Evolutionary conservation across 306 rosid species (phyloP).

Genomic region (Vigna angularis): DNA sequence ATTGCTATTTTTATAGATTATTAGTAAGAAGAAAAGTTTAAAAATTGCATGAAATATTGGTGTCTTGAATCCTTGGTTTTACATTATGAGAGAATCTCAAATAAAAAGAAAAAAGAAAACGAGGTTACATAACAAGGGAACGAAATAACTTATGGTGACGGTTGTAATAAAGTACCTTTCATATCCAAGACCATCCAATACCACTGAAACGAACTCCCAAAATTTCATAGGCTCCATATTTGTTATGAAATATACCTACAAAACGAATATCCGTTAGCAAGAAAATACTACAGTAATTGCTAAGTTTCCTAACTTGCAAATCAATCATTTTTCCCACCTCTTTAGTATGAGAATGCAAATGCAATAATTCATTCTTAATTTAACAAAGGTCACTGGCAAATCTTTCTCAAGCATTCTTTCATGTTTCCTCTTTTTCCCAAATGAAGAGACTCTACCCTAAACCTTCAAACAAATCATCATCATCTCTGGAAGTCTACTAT

Average conservation of each 20-base stretch:
- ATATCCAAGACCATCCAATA: conserved; percentile 93
- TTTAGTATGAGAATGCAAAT: conserved; percentile 14
- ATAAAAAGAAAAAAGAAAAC: conserved; percentile 3
- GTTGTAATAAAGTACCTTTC: conserved; percentile 61
- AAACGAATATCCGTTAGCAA: conserved; percentile 41
- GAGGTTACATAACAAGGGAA: conserved; percentile 7
- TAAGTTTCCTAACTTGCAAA: conserved; percentile 30
- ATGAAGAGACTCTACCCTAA: conserved; percentile 36
- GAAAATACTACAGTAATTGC: conserved; percentile 17
- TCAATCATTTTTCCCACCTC: neutral
- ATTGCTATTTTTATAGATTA: neutral
- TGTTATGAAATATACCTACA: conserved; percentile 96
- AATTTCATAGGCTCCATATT: conserved; percentile 91
- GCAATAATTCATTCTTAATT: conserved; percentile 8
- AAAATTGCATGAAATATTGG: neutral
- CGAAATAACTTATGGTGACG: conserved; percentile 24
- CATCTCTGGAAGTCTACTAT: neutral
- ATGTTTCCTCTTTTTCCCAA: conserved; percentile 17
- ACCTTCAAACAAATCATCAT: conserved; percentile 11
- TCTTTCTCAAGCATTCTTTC: conserved; percentile 30
- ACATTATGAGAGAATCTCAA: conserved; percentile 6
- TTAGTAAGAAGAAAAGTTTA: neutral
- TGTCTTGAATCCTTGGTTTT: neutral
- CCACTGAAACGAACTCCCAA: conserved; percentile 89
- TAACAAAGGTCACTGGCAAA: conserved; percentile 19